Conservation (phyloP, 2,329 filamentous ascomycete species). For the Nothopassalora personata region DNA sequence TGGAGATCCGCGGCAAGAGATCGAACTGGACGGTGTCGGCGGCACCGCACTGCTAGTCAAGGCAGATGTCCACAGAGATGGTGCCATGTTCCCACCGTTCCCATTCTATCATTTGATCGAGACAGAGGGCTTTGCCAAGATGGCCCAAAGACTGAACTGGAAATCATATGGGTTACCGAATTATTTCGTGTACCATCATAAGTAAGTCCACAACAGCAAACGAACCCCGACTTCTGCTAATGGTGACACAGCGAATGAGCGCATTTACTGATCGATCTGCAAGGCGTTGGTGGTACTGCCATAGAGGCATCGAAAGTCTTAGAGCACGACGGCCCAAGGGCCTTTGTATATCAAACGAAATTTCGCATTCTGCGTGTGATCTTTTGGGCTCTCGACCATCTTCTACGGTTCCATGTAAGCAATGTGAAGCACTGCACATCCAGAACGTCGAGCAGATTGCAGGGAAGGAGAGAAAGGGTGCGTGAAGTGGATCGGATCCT, state of each 20-base stretch:
- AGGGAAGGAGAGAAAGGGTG: neutral
- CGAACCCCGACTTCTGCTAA: neutral
- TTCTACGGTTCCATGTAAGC: neutral
- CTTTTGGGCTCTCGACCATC: neutral
- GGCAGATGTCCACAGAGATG: slow-evolving; percentile 92
- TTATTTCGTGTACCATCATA: slow-evolving; percentile 65
- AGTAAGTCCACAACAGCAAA: neutral
- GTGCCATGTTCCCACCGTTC: slow-evolving; percentile 97
- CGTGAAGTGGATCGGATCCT: too few species aligned
- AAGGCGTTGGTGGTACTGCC: slow-evolving; percentile 6
- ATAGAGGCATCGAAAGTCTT: slow-evolving; percentile 1
- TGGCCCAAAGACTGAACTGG: slow-evolving; percentile 87
- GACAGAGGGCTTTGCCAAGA: slow-evolving; percentile 96
- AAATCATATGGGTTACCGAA: slow-evolving; percentile 84
- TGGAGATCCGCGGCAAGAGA: slow-evolving; percentile 28
- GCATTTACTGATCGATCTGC: slow-evolving; percentile 1
- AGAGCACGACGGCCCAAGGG: neutral
- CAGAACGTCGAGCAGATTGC: neutral
- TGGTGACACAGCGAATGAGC: neutral
- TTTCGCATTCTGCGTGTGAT: neutral
- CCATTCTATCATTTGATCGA: slow-evolving; percentile 95
- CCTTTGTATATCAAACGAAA: slow-evolving; percentile 4
- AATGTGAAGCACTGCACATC: neutral
- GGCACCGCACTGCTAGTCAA: slow-evolving; percentile 90
- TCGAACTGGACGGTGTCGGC: slow-evolving; percentile 86